Conservation (phyloP, 352 stramenopile species). For the Aphanomyces stellatus region DNA sequence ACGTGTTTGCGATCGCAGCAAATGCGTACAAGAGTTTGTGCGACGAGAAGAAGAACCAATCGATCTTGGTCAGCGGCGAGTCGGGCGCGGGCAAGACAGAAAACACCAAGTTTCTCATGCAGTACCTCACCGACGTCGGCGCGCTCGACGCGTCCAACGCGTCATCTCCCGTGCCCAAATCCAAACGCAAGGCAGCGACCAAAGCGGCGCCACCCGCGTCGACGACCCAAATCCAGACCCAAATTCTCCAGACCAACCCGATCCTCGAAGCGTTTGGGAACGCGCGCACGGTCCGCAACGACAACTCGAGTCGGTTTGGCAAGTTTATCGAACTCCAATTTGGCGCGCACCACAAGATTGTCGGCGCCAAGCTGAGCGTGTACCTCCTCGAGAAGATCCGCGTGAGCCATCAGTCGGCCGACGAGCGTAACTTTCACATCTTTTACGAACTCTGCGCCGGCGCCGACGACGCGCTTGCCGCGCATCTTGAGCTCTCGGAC, state of each 20-base stretch:
- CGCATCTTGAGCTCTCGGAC: slow-evolving; percentile 48
- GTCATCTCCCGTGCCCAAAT: not conserved
- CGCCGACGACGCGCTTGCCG: slow-evolving; percentile 46
- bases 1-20: slow-evolving; percentile 87
- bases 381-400: slow-evolving; percentile 97
- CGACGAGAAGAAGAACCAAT: slow-evolving; percentile 70
- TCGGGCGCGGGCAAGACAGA: slow-evolving; percentile 93
- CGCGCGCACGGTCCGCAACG: slow-evolving; percentile 93
- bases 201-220: slow-evolving; percentile 29
- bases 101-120: slow-evolving; percentile 95
- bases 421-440: slow-evolving; percentile 93
- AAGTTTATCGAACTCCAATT: slow-evolving; percentile 97
- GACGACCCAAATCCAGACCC: slow-evolving; percentile 54
- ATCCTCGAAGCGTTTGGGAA: slow-evolving; percentile 98
- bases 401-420: slow-evolving; percentile 86
- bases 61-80: slow-evolving; percentile 90
- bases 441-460: slow-evolving; percentile 94
- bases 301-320: slow-evolving; percentile 94
- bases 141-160: not conserved
- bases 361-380: slow-evolving; percentile 90
- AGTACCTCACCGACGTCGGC: slow-evolving; percentile 88
- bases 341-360: slow-evolving; percentile 41
- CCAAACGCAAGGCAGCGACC: not conserved
- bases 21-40: slow-evolving; percentile 75
- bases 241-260: slow-evolving; percentile 94